Evolutionary conservation across 2,329 filamentous ascomycete genomes (phyloP).

Genomic region (Venturiaceae sp.): DNA sequence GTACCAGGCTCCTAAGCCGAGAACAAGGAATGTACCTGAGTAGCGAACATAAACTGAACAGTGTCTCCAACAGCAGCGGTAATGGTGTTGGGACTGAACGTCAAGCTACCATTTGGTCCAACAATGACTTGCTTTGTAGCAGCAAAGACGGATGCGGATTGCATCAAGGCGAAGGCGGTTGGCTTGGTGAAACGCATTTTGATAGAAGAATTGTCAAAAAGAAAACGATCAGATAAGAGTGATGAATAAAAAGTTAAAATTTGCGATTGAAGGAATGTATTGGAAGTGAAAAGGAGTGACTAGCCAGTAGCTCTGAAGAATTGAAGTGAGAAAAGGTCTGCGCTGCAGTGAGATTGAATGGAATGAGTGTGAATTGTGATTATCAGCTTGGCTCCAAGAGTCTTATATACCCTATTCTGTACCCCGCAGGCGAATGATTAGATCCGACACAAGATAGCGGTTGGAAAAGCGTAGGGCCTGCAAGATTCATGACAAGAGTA

Average conservation of each 20-base stretch:
- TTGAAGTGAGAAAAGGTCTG: constrained; percentile 1
- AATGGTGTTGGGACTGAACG: constrained; percentile 24
- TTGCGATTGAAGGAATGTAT: not conserved
- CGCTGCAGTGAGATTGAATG: constrained; percentile 1
- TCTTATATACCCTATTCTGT: not conserved
- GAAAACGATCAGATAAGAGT: not conserved
- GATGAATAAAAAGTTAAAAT: not conserved
- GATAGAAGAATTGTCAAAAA: constrained; percentile 13
- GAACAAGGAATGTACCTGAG: no score
- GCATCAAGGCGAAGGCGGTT: constrained; percentile 16
- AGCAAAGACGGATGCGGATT: constrained; percentile 19
- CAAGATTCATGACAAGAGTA: not conserved
- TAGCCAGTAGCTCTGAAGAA: constrained; percentile 8
- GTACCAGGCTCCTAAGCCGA: no score
- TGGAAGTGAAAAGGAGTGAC: constrained; percentile 5
- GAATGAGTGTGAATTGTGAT: not conserved
- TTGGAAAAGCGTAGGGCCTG: not conserved
- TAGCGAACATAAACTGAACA: constrained; percentile 28
- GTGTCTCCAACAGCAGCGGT: constrained; percentile 25
- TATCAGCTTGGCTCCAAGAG: not conserved
- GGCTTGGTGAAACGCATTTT: constrained; percentile 29
- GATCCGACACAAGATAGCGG: not conserved
- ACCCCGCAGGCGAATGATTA: not conserved
- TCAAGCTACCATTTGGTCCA: constrained; percentile 15
- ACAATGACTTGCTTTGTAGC: constrained; percentile 23